Percentiles rank a stretch among this genome's conserved stretches.
Conservation (phyloP, 371 early-diverging fungal genomes). For the Blakeslea trispora region DNA sequence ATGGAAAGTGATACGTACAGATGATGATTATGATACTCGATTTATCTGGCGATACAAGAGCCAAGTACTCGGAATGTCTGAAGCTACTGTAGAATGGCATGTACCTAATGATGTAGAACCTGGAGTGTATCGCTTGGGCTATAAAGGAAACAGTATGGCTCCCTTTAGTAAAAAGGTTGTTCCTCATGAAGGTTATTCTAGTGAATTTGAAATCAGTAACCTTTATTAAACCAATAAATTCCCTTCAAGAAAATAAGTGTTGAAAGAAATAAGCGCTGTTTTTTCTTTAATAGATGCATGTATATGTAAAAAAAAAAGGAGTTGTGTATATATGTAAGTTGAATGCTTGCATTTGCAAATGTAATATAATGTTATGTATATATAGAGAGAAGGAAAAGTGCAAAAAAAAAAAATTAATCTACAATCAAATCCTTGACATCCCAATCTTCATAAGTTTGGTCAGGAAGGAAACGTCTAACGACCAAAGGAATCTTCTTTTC, state of each 20-base stretch:
- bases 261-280: neutral
- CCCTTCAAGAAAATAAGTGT: too few species aligned
- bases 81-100: conserved; percentile 44
- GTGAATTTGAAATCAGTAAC: conserved; percentile 19
- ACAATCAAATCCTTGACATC: conserved; percentile 86
- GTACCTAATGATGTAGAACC: conserved; percentile 22
- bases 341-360: too few species aligned
- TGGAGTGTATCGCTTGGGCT: conserved; percentile 40
- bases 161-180: conserved; percentile 23
- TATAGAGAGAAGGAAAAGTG: too few species aligned
- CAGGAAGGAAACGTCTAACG: conserved; percentile 93
- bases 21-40: conserved; percentile 51
- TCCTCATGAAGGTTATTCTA: conserved; percentile 31
- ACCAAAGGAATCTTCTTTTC: conserved; percentile 95
- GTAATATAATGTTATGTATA: too few species aligned
- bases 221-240: conserved; percentile 9
- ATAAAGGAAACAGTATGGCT: conserved; percentile 36
- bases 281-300: neutral
- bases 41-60: conserved; percentile 38
- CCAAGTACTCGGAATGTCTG: conserved; percentile 36
- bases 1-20: conserved; percentile 47
- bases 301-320: neutral
- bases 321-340: neutral
- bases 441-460: conserved; percentile 97
- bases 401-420: conserved; percentile 15